Base-by-base conservation (phyloP, 345 rosid species). In the Citrus reticulata region DNA sequence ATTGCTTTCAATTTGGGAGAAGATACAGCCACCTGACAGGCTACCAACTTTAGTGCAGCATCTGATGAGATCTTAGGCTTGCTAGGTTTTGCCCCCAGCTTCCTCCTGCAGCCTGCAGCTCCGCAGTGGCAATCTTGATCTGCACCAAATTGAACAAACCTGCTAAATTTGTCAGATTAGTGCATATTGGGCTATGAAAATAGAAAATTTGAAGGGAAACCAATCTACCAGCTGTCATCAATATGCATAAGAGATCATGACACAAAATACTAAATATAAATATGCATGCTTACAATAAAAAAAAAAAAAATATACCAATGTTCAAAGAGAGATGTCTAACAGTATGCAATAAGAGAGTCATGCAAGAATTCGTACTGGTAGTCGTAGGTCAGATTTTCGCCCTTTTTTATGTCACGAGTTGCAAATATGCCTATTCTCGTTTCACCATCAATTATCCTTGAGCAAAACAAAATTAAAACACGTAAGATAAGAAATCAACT, bases 121-220 rank as follows among this genome's bases (percentile, higher is more conserved):
- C 99, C 98, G 77, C 98, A 97, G 80, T 92, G 92, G 81, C 98
- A 97, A 66, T 87, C 96, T 87, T 97, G 96, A 87, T 94, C 98
- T 84, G 93, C 97, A 86, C 99, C 99, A 91, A 90, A 97, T 87
- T 93, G 98, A 73, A 92, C 98, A 92, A 94, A 97, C 89, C 98
- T 97, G 96, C 93, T 79, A 87, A 81, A 82, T 80, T 76, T 81
- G 83, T 92, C 84, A 90, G 93, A 65, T 64, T 29, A 3, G 34
- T 27, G 71, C 19, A 83, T 66, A 35, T 46, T 80, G 82, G 54
- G 82, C 77, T 35, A 54, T 76, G 68, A 77, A 74, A 61, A 76
- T 27, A 35, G 10, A 74, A 35, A 58, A 71, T 67, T 11, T 11
- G 37, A 59, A 68, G 35, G 20, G 51, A 59, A 73, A 13, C 27